Evolutionary conservation across 2,329 filamentous ascomycete genomes (phyloP), one percentile per base, ranked within the genome.

Genomic region (Alternaria arborescens): DNA sequence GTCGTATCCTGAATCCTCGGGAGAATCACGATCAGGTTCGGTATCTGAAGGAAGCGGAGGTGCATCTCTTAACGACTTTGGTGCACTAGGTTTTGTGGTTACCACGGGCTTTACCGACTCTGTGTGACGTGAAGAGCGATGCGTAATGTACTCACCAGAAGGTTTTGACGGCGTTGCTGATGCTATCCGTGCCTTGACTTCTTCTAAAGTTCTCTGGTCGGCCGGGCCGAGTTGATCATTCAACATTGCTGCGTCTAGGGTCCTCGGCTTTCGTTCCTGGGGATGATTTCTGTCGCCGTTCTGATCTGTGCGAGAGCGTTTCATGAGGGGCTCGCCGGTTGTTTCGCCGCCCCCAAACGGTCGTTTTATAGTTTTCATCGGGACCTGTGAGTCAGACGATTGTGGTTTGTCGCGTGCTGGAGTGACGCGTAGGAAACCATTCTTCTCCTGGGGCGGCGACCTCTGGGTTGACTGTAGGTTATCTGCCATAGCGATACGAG

Each of bases 291-390:
- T 4, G 22, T 40, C 30, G 12, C n/a, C 8, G 12, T 38, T 46
- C 2, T 28, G 41, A 5, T 46, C n/a, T 5, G 10, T 2, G 10
- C 30, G 4, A 2, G 22, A 18, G 4, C 32, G 52, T 20, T 55
- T 40, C 11, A 34, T 40, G 18, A 46, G 16, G 11, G 52, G 30
- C 7, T 46, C 41, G 10, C 28, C 52, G 18, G 22, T 41, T 22
- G 24, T 54, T 10, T 36, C 28, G 6, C 20, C 40, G 28, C 32
- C 42, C 1, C 42, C 52, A n/a, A 55, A 55, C 0, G 41, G 52
- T n/a, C 41, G n/a, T 36, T 55, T 55, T 14, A 38, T 8, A 20
- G 2, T n/a, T 26, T 5, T 4, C 8, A n/a, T 34, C 3, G 30
- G 8, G 28, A 18, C 7, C 20, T 32, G 11, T n/a, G 30, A 32